phyloP scores from a whole-genome alignment of 1,284 basidiomycete genomes.

The Trametes hirsuta region DNA sequence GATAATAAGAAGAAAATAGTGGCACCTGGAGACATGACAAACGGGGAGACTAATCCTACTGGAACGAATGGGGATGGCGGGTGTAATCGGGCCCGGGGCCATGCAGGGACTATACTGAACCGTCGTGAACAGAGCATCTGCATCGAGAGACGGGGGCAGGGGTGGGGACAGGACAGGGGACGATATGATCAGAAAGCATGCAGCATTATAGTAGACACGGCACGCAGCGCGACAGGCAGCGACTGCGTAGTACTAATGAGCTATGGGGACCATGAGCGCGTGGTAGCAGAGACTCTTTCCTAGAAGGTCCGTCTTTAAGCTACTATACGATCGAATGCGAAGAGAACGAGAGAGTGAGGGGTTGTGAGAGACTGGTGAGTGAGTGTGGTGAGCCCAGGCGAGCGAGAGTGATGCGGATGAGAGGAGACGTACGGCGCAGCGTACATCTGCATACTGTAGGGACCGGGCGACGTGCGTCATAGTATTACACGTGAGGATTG shows the following conservation, averaged over 20 bases:
- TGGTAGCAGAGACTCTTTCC: slow-evolving; percentile 19
- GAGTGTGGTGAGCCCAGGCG: slow-evolving; percentile 3
- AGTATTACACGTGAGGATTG: slow-evolving; percentile 42
- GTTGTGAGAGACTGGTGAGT: slow-evolving; percentile 10
- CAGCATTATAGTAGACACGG: slow-evolving; percentile 19
- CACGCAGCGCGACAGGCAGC: slow-evolving; percentile 13
- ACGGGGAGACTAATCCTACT: neutral
- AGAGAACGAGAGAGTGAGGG: slow-evolving; percentile 7
- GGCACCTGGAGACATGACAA: slow-evolving; percentile 8
- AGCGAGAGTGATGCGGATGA: slow-evolving; percentile 30
- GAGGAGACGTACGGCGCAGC: slow-evolving; percentile 34
- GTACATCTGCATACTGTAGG: slow-evolving; percentile 34
- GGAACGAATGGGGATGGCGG: neutral
- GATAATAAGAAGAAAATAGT: slow-evolving; percentile 9
- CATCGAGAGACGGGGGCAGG: neutral
- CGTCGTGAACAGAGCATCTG: neutral
- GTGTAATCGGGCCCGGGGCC: too few relatives aligned
- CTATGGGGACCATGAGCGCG: slow-evolving; percentile 14
- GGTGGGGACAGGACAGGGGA: neutral
- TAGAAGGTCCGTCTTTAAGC: slow-evolving; percentile 24
- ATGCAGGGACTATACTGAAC: neutral
- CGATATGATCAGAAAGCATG: slow-evolving; percentile 19
- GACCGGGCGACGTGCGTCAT: slow-evolving; percentile 39
- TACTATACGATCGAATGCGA: slow-evolving; percentile 12
- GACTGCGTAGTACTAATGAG: slow-evolving; percentile 23